phyloP scores from a whole-genome alignment of 139 green algal genomes.

The Deuterostichococcus epilithicus region DNA sequence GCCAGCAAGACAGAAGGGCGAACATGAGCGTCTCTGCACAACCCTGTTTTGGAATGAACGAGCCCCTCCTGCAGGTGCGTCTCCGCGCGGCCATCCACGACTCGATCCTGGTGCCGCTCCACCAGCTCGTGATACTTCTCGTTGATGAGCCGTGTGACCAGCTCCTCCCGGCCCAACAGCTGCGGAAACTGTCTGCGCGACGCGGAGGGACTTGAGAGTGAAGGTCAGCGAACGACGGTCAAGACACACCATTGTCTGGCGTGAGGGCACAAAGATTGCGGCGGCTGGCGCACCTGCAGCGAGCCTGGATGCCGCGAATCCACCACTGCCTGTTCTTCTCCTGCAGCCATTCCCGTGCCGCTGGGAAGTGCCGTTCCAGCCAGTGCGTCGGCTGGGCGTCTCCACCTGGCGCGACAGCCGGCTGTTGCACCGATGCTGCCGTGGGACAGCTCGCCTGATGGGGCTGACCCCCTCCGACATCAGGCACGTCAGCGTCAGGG shows the following conservation, averaged over 20 bases:
- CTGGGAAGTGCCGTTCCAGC: conserved; percentile 19
- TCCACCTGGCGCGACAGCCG: not conserved
- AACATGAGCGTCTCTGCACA: too few relatives aligned
- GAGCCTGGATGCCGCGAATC: conserved; percentile 15
- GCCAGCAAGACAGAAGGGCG: too few relatives aligned
- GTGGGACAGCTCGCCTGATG: too few relatives aligned
- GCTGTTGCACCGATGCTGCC: not conserved
- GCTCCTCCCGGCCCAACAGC: conserved; percentile 17
- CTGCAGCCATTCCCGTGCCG: conserved; percentile 21
- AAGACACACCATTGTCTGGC: too few relatives aligned
- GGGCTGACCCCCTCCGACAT: too few relatives aligned
- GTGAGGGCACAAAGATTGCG: not conserved
- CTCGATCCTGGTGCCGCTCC: not conserved
- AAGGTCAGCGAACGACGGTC: too few relatives aligned
- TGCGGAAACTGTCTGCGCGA: conserved; percentile 20
- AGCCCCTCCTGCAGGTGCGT: conserved; percentile 29
- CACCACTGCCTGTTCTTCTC: conserved; percentile 27
- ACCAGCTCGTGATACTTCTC: not conserved
- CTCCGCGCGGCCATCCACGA: conserved; percentile 23
- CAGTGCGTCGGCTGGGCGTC: conserved; percentile 7
- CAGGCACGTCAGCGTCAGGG: too few relatives aligned
- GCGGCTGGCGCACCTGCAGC: conserved; percentile 18
- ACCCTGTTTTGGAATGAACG: too few relatives aligned
- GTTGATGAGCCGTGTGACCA: conserved; percentile 7
- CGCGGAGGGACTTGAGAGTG: too few relatives aligned